Percentiles rank a stretch among this genome's conserved stretches.
These are phyloP conservation scores for Dovyalis caffra DNA, from an alignment of 345 rosid genomes.

Conservation along the genomic window DNA sequence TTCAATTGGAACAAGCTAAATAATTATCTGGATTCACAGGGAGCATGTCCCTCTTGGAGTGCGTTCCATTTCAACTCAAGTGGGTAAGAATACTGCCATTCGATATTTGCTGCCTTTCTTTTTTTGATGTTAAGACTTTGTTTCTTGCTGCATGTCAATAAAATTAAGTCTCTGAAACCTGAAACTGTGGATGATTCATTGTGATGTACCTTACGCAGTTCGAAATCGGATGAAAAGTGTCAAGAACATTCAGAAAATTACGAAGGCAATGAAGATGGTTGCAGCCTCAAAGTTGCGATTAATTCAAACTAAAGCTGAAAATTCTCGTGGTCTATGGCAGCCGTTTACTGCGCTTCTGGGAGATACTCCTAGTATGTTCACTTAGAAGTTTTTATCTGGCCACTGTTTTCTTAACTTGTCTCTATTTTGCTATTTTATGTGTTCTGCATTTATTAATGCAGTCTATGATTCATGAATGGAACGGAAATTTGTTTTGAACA, in stretches of 20 bases:
- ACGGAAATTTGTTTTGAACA: neutral
- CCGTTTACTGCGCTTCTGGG: constrained; percentile 82
- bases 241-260: constrained; percentile 92
- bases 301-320: constrained; percentile 78
- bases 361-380: constrained; percentile 56
- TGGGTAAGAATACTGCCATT: constrained; percentile 50
- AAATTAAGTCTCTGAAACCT: neutral
- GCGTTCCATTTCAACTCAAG: constrained; percentile 84
- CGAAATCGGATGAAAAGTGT: constrained; percentile 99
- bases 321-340: constrained; percentile 99
- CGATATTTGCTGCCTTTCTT: neutral
- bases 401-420: neutral
- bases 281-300: constrained; percentile 97
- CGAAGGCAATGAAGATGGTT: constrained; percentile 99
- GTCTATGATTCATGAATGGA: neutral
- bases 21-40: constrained; percentile 45
- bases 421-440: neutral
- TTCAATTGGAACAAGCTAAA: constrained; percentile 4
- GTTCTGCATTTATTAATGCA: neutral
- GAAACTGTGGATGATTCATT: constrained; percentile 5
- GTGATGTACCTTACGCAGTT: constrained; percentile 48
- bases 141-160: neutral
- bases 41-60: constrained; percentile 69
- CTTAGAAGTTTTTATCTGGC: neutral
- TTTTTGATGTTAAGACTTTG: neutral